Evolutionary conservation across 768 basidiomycete species (phyloP), one percentile per base, ranked within the genome.

Genomic region (Mycena galericulata): DNA sequence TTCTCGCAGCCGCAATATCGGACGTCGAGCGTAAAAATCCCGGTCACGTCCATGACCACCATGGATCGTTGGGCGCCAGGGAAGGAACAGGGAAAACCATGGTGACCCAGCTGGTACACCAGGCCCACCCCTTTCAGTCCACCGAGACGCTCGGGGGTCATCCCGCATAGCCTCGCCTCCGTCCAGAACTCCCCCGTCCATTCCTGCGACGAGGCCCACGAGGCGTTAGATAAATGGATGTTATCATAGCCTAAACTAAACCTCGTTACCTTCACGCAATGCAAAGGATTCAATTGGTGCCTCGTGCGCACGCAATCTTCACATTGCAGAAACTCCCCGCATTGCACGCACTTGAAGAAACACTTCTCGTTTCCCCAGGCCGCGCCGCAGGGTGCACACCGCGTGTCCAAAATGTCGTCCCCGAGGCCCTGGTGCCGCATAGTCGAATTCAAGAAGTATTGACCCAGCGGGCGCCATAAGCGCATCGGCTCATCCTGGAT

Each of bases 171-270:
- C 30, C 30, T 11, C 20, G 14, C n/a, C n/a, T 4, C 20, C 30
- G 18, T 45, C 72, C 72, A 73, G 45, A 58, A 67, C 9, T 43
- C 18, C 14, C 69, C 69, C 17, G 20, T 67, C 72, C n/a, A n/a
- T n/a, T n/a, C n/a, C n/a, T n/a, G n/a, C n/a, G n/a, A n/a, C n/a
- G n/a, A n/a, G n/a, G n/a, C 72, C 70, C 24, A 45, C 53, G 69
- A 70, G 32, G 8, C 34, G 18, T n/a, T 9, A 32, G 9, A 55
- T 8, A 27, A 54, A 5, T 10, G 22, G n/a, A 7, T 46, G 47
- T 49, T 18, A 49, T 5, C 47, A 26, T 49, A 6, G 26, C 45
- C n/a, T 11, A 27, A 49, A 49, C 41, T n/a, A 12, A 20, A 43
- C 41, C n/a, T 20, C 10, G 50, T 24, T 24, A 62, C 61, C 36